Percentiles rank a stretch among this genome's conserved stretches.
Evolutionary conservation across 2,329 filamentous ascomycete genomes (phyloP).

Genomic region (Escovopsis sp.): DNA sequence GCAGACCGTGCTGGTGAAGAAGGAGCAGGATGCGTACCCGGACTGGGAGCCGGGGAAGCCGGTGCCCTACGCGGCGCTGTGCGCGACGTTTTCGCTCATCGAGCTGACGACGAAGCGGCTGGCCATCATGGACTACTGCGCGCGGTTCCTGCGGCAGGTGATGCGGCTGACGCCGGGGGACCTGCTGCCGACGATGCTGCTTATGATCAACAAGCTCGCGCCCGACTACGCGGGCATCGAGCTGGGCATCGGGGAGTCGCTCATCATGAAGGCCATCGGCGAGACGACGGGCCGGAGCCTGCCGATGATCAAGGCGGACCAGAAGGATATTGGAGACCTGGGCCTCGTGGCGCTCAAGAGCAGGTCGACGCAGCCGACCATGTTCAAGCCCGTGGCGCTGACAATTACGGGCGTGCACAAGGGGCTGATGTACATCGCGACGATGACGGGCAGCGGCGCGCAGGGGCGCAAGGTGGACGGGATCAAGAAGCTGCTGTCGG

Average conservation of each 20-base stretch:
- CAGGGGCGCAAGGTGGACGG: conserved; percentile 83
- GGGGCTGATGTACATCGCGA: conserved; percentile 77
- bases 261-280: conserved; percentile 98
- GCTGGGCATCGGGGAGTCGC: conserved; percentile 91
- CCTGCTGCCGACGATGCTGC: conserved; percentile 70
- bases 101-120: conserved; percentile 90
- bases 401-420: conserved; percentile 79
- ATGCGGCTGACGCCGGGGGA: conserved; percentile 78
- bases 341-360: conserved; percentile 93
- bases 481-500: conserved; percentile 93
- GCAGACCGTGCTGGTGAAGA: conserved; percentile 57
- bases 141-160: conserved; percentile 86
- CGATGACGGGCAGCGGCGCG: conserved; percentile 69
- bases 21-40: conserved; percentile 68
- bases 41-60: conserved; percentile 85
- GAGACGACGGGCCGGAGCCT: conserved; percentile 83
- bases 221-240: conserved; percentile 95
- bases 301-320: conserved; percentile 82
- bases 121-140: conserved; percentile 77
- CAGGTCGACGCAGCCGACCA: conserved; percentile 85
- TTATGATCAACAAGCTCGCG: conserved; percentile 97
- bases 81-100: conserved; percentile 84
- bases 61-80: conserved; percentile 88
- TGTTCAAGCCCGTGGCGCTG: conserved; percentile 93
- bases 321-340: conserved; percentile 91